Base-by-base conservation (phyloP, 306 rosid genomes). In the Erythrophleum fordii region DNA sequence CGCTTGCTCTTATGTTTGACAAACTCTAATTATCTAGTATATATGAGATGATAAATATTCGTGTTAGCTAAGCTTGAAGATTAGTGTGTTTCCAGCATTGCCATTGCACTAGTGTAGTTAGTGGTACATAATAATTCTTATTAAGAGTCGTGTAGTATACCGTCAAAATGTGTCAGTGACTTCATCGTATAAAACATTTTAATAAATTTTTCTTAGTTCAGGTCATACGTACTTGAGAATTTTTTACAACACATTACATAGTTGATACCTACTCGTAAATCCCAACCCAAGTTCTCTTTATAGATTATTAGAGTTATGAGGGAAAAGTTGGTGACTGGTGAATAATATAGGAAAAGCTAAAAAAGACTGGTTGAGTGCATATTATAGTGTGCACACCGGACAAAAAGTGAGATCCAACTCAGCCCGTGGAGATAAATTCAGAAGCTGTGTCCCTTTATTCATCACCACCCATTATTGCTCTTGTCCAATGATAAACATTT, bases 341-440 rank as follows among this genome's bases (percentile, higher is more conserved):
- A 51, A 31, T 78, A 69, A 69, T 42, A 66, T 25, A 18, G 68
- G 44, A 82, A 45, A 14, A 20, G 45, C 41, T 42, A 45, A 31
- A 66, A 74, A 74, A 42, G 80, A 66, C 6, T 66, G 62, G 29
- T 64, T 17, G 39, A 77, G 82, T 51, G 68, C 31, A 68, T 68
- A 53, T 67, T 66, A 55, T 35, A 18, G 23, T 45, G 56, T 79
- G 86, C 83, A 79, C 81, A 79, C 87, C 79, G 42, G 81, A 84
- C 82, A 84, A 75, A 80, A 80, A 84, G 81, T 79, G 84, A 69
- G 67, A 51, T 84, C 84, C 87, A 80, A 72, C 81, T 80, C 81
- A 53, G 26, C 77, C 46, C 9, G 28, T 31, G 48, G 17, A 72
- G 62, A 49, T 46, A 44, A 83, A 59, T 46, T 39, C 77, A 68